Percentiles rank a stretch among this genome's conserved stretches.
Evolutionary conservation across 2,329 filamentous ascomycete genomes (phyloP).

Genomic region (Colletotrichum truncatum): DNA sequence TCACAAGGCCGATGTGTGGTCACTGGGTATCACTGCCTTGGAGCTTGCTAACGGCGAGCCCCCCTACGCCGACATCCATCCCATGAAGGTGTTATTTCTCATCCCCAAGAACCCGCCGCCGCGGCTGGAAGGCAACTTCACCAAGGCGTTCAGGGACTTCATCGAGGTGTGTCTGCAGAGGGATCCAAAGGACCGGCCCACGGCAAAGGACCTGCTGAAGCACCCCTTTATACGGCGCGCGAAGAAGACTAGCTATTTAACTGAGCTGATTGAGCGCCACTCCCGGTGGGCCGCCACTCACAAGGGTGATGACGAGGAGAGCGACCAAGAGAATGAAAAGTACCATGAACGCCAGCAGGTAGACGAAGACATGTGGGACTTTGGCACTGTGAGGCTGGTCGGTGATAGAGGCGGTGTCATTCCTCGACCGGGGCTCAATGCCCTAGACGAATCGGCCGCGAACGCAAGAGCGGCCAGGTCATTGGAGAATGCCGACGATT

Average conservation of each 20-base stretch:
- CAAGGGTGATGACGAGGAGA: conserved; percentile 76
- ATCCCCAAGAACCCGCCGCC: conserved; percentile 96
- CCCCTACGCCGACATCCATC: conserved; percentile 95
- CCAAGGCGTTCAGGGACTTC: conserved; percentile 85
- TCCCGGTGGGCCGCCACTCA: conserved; percentile 87
- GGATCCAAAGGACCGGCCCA: conserved; percentile 88
- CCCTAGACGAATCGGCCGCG: conserved; percentile 82
- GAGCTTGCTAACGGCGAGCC: conserved; percentile 93
- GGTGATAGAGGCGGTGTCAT: conserved; percentile 68
- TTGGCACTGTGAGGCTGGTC: conserved; percentile 91
- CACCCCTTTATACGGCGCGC: conserved; percentile 91
- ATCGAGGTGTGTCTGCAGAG: conserved; percentile 85
- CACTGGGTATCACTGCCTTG: conserved; percentile 91
- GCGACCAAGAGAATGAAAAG: conserved; percentile 66
- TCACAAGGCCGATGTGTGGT: conserved; percentile 98
- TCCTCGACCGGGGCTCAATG: conserved; percentile 66
- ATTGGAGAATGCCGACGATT: conserved; percentile 58
- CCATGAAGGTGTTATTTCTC: conserved; percentile 97
- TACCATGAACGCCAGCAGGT: conserved; percentile 63
- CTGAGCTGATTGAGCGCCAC: conserved; percentile 92
- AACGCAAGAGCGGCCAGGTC: conserved; percentile 74
- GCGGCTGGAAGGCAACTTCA: conserved; percentile 81
- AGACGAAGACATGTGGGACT: conserved; percentile 96
- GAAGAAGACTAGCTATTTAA: conserved; percentile 96
- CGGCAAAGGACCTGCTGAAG: conserved; percentile 85